Base-by-base conservation (phyloP, 2,329 filamentous ascomycete species). In the Fusarium sambucinum region DNA sequence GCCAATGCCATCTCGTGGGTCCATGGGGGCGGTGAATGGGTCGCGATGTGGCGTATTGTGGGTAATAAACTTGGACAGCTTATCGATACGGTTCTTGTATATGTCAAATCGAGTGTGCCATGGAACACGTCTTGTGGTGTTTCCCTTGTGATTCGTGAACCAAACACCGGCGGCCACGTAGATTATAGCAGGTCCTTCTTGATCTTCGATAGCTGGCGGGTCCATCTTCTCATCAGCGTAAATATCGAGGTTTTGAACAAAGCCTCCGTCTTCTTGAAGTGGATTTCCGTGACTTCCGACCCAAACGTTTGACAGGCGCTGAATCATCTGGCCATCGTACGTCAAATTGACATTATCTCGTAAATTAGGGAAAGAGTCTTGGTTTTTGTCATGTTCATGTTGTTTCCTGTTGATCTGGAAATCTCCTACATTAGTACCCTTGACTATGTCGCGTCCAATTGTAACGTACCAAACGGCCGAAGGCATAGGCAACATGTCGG, bases 401-500 rank as follows among this genome's bases (percentile, higher is more conserved):
- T 48, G 19, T 16, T 48, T 8, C 30, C 12, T 35, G 21, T 48
- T n/a, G 16, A 48, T 48, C 46, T 48, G 3, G 7, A 32, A 17
- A 17, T 6, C 9, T 2, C 12, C 9, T 13, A 3, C 9, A 8
- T 48, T 11, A 35, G 21, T 13, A 16, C 12, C 25, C 3, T 14
- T 3, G 6, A 10, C 1, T 2, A 16, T 19, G 9, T 25, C 8
- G 4, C 5, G 6, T 32, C 10, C 3, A 6, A 3, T 7, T 1
- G 3, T n/a, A 12, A 12, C 38, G 3, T 17, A 72, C 80, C 46
- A 72, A 37, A 12, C 72, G 60, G 16, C 47, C 61, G 25, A 73
- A 69, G 5, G 85, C 85, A 82, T 85, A 88, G 74, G 86, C 90
- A 5, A 89, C 74, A 69, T 88, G 83, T 21, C 87, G 83, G 5